These are phyloP conservation scores for Asterophora parasitica DNA, from an alignment of 768 basidiomycete genomes.

Conservation along the genomic window DNA sequence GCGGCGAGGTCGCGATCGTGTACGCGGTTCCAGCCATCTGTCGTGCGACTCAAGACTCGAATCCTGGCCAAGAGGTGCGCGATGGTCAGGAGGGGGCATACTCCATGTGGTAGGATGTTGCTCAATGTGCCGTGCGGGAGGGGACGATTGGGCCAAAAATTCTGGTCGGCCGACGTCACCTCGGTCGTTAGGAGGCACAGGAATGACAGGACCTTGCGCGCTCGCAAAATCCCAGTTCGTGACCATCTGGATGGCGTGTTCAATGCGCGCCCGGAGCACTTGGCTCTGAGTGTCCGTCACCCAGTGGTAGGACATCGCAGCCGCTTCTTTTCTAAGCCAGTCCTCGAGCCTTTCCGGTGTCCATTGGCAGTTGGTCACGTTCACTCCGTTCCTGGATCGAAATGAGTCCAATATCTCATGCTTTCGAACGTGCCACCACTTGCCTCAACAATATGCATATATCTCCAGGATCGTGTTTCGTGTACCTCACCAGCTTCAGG, in stretches of 20 bases:
- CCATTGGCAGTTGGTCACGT: conserved; percentile 51
- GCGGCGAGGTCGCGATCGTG: background rate
- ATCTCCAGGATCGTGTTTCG: conserved; percentile 57
- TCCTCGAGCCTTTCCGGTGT: conserved; percentile 45
- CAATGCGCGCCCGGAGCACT: conserved; percentile 45
- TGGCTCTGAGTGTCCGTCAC: conserved; percentile 34
- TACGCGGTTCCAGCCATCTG: background rate
- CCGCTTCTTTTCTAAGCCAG: conserved; percentile 56
- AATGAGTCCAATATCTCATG: background rate
- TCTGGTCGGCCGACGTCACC: background rate
- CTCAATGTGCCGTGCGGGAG: background rate
- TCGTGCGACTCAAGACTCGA: background rate
- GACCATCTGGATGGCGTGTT: conserved; percentile 45
- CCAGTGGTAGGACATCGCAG: conserved; percentile 61
- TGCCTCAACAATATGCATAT: conserved; percentile 64
- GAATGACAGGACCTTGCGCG: background rate
- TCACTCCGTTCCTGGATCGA: conserved; percentile 43
- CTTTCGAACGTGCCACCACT: conserved; percentile 19
- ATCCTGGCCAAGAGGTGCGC: background rate
- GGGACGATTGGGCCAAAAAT: background rate
- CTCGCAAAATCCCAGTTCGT: conserved; percentile 19
- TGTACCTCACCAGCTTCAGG: conserved; percentile 66
- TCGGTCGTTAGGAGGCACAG: background rate
- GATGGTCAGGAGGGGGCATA: background rate
- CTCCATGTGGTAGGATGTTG: background rate